A percentile compares a stretch with the other conserved stretches of the same genome.
Evolutionary conservation across 352 stramenopile species (phyloP).

Genomic region (Nothophytophthora sp.): DNA sequence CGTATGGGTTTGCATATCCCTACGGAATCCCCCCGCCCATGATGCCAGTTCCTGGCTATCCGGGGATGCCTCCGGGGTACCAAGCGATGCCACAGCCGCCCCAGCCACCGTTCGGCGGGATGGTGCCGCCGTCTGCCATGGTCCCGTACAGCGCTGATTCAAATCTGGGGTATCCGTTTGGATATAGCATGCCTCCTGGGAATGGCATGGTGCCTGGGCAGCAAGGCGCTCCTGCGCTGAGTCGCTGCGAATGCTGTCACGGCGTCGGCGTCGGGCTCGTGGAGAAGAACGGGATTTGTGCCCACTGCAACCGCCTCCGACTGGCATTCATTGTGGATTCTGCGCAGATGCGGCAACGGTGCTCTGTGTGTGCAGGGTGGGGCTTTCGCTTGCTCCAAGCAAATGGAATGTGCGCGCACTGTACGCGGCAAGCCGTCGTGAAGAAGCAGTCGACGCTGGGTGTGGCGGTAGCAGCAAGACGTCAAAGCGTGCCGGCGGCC

Average conservation of each 20-base stretch:
- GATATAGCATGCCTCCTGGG: constrained; percentile 8
- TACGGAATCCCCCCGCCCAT: constrained; percentile 31
- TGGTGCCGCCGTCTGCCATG: constrained; percentile 29
- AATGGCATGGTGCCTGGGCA: constrained; percentile 12
- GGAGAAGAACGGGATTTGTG: constrained; percentile 72
- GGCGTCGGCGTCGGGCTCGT: constrained; percentile 57
- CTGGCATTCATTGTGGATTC: constrained; percentile 76
- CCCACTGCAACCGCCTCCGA: constrained; percentile 66
- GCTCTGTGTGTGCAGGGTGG: constrained; percentile 55
- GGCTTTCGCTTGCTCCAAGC: constrained; percentile 50
- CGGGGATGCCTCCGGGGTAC: constrained; percentile 20
- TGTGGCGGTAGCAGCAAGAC: constrained; percentile 1
- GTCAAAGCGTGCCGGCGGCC: neutral
- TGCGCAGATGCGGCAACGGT: constrained; percentile 53
- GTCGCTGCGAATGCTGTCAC: constrained; percentile 51
- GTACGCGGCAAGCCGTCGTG: constrained; percentile 30
- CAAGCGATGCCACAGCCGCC: constrained; percentile 19
- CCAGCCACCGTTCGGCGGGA: constrained; percentile 15
- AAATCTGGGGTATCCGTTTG: constrained; percentile 12
- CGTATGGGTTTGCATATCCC: constrained; percentile 45
- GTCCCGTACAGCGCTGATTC: constrained; percentile 35
- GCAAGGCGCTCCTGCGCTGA: constrained; percentile 31
- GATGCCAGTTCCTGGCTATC: constrained; percentile 31
- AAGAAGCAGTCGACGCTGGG: constrained; percentile 13
- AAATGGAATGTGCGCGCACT: constrained; percentile 58